Evolutionary conservation across 2,329 filamentous ascomycete genomes (phyloP), one percentile per base, ranked within the genome.

Genomic region (Claviceps africana): DNA sequence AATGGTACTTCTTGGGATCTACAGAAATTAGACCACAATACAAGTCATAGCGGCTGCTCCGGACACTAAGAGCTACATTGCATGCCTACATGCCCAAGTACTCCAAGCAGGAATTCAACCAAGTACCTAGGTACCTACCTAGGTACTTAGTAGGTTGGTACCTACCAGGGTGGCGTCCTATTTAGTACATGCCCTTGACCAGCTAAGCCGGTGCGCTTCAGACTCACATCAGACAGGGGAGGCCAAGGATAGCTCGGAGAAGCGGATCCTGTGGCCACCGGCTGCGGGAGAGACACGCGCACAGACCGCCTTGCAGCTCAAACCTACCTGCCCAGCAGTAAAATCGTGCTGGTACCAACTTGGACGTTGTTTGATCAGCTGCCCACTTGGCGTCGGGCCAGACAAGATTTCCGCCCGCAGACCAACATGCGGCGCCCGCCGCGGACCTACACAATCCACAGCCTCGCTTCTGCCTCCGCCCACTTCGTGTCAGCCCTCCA

Each of bases 251-350:
- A 46, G n/a, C 28, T 25, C 42, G 28, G 49, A 21, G 17, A 51
- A 47, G 43, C 42, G 50, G 50, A 39, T 22, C 50, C 44, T 47
- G 50, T 25, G n/a, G 50, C 44, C 35, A 51, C 39, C 25, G 42
- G 45, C 50, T 31, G 44, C 45, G 50, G 43, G 50, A 47, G 43
- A 47, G 44, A 51, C 50, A 19, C 17, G 19, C 19, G 50, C 50
- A 51, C 50, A 31, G 50, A 51, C 25, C 50, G 47, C 35, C 42
- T 17, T 42, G 35, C 50, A 42, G 33, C 17, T 6, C n/a, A 19
- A 35, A 25, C 25, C 25, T 25, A 25, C 25, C 25, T 25, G 25
- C 25, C 25, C 25, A 25, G 25, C 25, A 25, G 25, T 25, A 25
- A 25, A 25, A 25, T 25, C 25, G 25, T 25, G 25, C 25, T 25